These are phyloP conservation scores for Hylodesmum podocarpum DNA, from an alignment of 306 rosid genomes.

Conservation along the genomic window DNA sequence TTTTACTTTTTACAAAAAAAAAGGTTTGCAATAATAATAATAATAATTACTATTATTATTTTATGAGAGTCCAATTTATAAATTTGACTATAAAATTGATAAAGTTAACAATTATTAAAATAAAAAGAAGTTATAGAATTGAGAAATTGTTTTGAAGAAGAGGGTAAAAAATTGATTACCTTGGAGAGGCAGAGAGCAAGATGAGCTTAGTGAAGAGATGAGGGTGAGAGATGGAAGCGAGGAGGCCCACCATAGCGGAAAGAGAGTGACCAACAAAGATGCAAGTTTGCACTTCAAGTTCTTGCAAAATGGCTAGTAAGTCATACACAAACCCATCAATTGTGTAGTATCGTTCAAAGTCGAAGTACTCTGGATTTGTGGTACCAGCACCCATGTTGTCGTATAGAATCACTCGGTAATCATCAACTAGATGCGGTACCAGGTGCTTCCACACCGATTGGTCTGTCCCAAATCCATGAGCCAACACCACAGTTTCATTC, in stretches of 20 bases:
- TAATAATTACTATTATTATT: too few species aligned
- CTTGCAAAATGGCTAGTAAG: conserved; percentile 58
- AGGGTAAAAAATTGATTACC: too few species aligned
- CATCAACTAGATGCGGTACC: conserved; percentile 59
- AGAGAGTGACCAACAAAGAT: conserved; percentile 76
- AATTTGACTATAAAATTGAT: not conserved
- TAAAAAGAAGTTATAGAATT: too few species aligned
- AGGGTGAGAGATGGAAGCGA: conserved; percentile 57
- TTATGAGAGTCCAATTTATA: not conserved
- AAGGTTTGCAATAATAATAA: too few species aligned
- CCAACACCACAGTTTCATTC: conserved; percentile 41
- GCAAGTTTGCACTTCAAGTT: conserved; percentile 46
- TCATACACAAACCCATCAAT: conserved; percentile 61
- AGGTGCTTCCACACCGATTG: conserved; percentile 81
- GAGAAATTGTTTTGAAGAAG: too few species aligned
- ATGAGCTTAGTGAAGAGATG: conserved; percentile 67
- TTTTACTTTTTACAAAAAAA: too few species aligned
- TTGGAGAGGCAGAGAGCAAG: conserved; percentile 59
- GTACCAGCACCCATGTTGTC: conserved; percentile 80
- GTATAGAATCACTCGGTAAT: conserved; percentile 50
- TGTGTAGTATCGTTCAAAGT: conserved; percentile 58
- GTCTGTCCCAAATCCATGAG: conserved; percentile 77
- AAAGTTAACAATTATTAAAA: too few species aligned
- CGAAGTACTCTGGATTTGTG: conserved; percentile 68
- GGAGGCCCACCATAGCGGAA: conserved; percentile 61